Base-by-base conservation (phyloP, 2,329 filamentous ascomycete species). In the Talaromyces sp. region DNA sequence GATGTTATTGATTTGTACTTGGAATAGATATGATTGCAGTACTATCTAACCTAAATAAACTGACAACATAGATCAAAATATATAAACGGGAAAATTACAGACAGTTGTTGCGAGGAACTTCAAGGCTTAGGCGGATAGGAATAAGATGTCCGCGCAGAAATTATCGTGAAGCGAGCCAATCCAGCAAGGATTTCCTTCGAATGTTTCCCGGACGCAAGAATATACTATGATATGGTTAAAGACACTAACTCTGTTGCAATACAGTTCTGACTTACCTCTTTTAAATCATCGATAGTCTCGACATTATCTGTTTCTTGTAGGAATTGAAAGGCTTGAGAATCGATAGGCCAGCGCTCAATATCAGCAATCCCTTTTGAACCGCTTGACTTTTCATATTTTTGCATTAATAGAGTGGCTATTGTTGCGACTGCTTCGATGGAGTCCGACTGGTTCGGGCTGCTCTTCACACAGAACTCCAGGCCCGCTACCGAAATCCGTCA, bases 71-170 rank as follows among this genome's bases (percentile, higher is more conserved):
- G 5, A 19, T 14, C 19, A 19, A 19, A 13, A 43, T 19, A 43
- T 43, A 43, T 31, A 31, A 8, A n/a, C n/a, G n/a, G n/a, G 17
- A n/a, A 43, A 43, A n/a, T 26, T 43, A 26, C 11, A 5, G 41
- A 24, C 26, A 27, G 29, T 41, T 21, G 35, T n/a, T 10, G 43
- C 53, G 35, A 31, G 43, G 6, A 19, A 46, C 14, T 27, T 17
- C 6, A 55, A n/a, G 52, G 19, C 32, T 31, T 26, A 19, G 46
- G 5, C 26, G 31, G 50, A 14, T 61, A 55, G 27, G 51, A 62
- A 27, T 64, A 66, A 19, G 65, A 67, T 46, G 59, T 66, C 52
- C 59, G 53, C 11, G 61, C 61, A 24, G 64, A 67, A 49, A 66
- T 65, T 46, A 67, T 58, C 17, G 64, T 58, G 58, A 67, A 64